Conservation (phyloP, 2,329 filamentous ascomycete genomes). For the Xylaria sp. region DNA sequence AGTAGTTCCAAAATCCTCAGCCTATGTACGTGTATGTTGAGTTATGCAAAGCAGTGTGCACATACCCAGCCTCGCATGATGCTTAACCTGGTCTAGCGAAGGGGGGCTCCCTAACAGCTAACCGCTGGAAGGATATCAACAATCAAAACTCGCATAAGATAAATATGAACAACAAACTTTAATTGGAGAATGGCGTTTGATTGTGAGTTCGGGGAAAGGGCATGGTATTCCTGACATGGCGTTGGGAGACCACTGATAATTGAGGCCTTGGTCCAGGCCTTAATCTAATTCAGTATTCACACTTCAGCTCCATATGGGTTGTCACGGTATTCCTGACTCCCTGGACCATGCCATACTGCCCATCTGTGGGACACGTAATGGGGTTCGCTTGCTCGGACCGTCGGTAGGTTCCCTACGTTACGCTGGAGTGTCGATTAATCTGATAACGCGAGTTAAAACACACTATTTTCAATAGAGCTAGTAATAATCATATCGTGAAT, state of each 20-base stretch:
- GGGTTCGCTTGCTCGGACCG: constrained; percentile 21
- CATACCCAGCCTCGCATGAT: constrained; percentile 1
- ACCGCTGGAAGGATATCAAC: not conserved
- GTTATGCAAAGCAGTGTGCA: not conserved
- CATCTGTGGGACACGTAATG: constrained; percentile 20
- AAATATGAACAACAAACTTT: not conserved
- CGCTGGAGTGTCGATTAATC: constrained; percentile 8
- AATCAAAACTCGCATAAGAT: not conserved
- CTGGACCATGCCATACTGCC: not conserved
- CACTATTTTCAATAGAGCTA: not conserved
- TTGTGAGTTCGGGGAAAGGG: not conserved
- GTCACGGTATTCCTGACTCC: not conserved
- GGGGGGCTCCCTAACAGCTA: not conserved
- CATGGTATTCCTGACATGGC: too few species aligned
- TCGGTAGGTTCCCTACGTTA: constrained; percentile 12
- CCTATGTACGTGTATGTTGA: not conserved
- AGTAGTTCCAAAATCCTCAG: not conserved
- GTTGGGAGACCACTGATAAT: not conserved
- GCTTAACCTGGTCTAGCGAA: not conserved
- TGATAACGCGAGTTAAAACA: constrained; percentile 10
- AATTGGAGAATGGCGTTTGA: not conserved
- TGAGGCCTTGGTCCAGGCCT: not conserved
- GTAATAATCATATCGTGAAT: not conserved
- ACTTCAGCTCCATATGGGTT: not conserved
- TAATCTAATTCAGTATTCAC: not conserved